Base-by-base conservation (phyloP, 495 filamentous ascomycete genomes). In the Aspergillus campestris region DNA sequence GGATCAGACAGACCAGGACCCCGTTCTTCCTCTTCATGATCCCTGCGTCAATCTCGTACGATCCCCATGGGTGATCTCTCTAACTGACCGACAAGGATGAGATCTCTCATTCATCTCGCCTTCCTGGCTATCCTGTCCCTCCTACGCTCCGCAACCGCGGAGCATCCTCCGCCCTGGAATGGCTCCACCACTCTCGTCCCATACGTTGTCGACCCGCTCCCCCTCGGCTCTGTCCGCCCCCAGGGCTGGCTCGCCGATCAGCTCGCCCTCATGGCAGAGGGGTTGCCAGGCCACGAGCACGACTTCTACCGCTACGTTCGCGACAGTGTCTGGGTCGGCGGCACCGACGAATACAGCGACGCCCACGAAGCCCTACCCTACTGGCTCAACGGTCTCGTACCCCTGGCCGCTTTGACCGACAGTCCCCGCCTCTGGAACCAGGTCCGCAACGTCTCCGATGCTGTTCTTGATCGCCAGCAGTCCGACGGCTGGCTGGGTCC, bases 301-400 rank as follows among this genome's bases (percentile, higher is more conserved):
- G 72, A 80, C 40, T 83, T 83, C 55, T 84, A 79, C 55, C 66
- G 62, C 30, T 78, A 70, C 40, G 77, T 83, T 5, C 60, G 58
- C 2, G 50, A 83, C 45, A 74, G 69, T 5, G 55, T 60, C 11
- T 84, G 78, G 79, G 49, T 78, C 8, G 79, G 80, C 3, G 74
- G 76, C 2, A 58, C 60, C 14, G 53, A 62, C 6, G 78, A 83
- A 53, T 85, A 85, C 44, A 79, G 74, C 35, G 56, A 56, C 6
- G 63, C 83, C 3, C 69, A 81, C 45, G 80, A 85, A 59, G 72
- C 70, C 0, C 66, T 74, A 3, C 79, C 80, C 1, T 84, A 85
- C 54, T 85, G 80, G 81, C 73, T 81, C 46, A 83, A 83, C 50
- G 74, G 74, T 15, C 60, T 83, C 5, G 81, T 85, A 3, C 78